These are phyloP conservation scores for Fibroporia radiculosa DNA, from an alignment of 768 basidiomycete species.

Conservation along the genomic window DNA sequence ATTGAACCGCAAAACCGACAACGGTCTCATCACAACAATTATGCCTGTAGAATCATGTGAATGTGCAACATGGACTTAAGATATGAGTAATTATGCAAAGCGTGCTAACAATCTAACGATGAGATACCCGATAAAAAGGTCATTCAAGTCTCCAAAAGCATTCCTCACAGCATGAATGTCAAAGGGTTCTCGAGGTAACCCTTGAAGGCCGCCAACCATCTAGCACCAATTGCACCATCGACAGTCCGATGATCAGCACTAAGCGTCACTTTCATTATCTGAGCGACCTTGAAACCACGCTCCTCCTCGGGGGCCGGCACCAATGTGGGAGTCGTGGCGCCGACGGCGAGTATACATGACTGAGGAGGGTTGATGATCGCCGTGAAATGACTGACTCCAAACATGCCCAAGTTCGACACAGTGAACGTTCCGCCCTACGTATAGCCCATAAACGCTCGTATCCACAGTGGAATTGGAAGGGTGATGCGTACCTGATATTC, in stretches of 20 bases:
- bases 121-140: too few species aligned
- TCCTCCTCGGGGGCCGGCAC: slow-evolving; percentile 84
- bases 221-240: slow-evolving; percentile 91
- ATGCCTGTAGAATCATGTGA: too few species aligned
- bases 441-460: slow-evolving; percentile 1
- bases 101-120: too few species aligned
- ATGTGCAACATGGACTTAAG: too few species aligned
- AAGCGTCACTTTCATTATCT: slow-evolving; percentile 93
- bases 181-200: slow-evolving; percentile 95
- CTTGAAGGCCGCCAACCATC: slow-evolving; percentile 91
- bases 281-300: slow-evolving; percentile 88
- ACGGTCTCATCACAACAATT: too few species aligned
- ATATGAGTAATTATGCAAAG: too few species aligned
- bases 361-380: slow-evolving; percentile 99
- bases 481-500: slow-evolving; percentile 95
- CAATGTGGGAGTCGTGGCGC: slow-evolving; percentile 77
- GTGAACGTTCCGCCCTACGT: slow-evolving; percentile 92
- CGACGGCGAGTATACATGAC: slow-evolving; percentile 95
- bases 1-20: too few species aligned
- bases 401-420: slow-evolving; percentile 99
- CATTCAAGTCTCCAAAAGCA: too few species aligned
- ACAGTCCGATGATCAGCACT: slow-evolving; percentile 94
- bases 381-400: slow-evolving; percentile 88
- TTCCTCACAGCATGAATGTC: slow-evolving; percentile 92
- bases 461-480: too few species aligned